Evolutionary conservation across 148 eudicot genomes (phyloP).

Genomic region (Rhododendron williamsianum): DNA sequence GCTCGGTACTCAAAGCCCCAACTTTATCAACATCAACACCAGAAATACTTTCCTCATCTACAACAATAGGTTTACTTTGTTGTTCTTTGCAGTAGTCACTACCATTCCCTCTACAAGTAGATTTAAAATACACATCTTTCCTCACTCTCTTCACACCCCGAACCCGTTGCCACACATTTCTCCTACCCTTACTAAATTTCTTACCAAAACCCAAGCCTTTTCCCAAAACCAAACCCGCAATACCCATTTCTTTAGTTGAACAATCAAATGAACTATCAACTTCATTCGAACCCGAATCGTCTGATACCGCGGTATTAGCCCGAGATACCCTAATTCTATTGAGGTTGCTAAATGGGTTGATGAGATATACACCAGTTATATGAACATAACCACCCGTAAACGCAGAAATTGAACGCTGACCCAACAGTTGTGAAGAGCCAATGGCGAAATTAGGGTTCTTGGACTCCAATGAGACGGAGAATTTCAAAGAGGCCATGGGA

Average conservation of each 20-base stretch:
- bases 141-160: constrained; percentile 21
- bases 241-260: constrained; percentile 13
- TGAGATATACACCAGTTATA: constrained; percentile 25
- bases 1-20: constrained; percentile 32
- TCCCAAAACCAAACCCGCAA: constrained; percentile 16
- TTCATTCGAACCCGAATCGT: constrained; percentile 23
- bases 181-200: constrained; percentile 18
- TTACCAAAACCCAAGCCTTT: constrained; percentile 11
- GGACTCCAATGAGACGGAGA: constrained; percentile 30
- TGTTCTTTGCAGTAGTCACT: not conserved
- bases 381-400: constrained; percentile 23
- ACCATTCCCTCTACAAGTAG: constrained; percentile 3
- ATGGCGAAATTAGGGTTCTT: constrained; percentile 31
- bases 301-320: constrained; percentile 33
- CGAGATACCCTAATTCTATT: constrained; percentile 37
- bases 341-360: constrained; percentile 21
- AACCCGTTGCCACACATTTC: constrained; percentile 39
- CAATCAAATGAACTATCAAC: constrained; percentile 10
- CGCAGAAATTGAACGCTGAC: constrained; percentile 23
- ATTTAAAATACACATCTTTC: constrained; percentile 20
- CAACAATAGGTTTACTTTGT: constrained; percentile 12
- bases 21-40: constrained; percentile 27
- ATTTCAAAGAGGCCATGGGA: constrained; percentile 43
- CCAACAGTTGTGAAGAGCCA: constrained; percentile 20
- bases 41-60: not conserved